Percentiles rank a stretch among this genome's conserved stretches.
phyloP scores from a whole-genome alignment of 2,329 filamentous ascomycete genomes.

The Aspergillus quadricinctus region DNA sequence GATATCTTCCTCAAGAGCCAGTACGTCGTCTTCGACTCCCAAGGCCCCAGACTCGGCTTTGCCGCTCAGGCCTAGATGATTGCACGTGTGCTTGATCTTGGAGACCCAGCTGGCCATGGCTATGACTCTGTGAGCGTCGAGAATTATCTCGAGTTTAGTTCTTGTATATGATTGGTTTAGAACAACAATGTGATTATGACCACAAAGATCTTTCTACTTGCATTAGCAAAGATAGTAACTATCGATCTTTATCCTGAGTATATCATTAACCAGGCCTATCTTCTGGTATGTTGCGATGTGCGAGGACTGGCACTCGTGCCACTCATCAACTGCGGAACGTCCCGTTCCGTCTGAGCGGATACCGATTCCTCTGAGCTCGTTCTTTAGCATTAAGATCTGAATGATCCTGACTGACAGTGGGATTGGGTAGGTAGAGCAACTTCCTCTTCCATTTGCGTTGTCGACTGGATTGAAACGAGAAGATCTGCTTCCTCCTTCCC shows the following conservation, averaged over 20 bases:
- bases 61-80: slow-evolving; percentile 35
- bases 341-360: no score
- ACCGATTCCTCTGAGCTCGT: neutral
- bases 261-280: neutral
- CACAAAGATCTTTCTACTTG: neutral
- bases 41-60: slow-evolving; percentile 46
- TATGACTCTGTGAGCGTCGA: neutral
- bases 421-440: no score
- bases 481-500: neutral
- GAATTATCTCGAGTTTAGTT: neutral
- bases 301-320: neutral
- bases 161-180: neutral
- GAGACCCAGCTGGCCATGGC: neutral
- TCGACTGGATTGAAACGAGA: neutral
- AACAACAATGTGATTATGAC: neutral
- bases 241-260: neutral
- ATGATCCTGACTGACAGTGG: no score
- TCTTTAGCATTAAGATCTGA: no score
- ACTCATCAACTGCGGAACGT: neutral
- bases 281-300: neutral
- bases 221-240: neutral
- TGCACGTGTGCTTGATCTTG: neutral
- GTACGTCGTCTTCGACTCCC: slow-evolving; percentile 67
- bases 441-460: neutral
- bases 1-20: slow-evolving; percentile 75